Conservation (phyloP, 1,284 basidiomycete species). For the Sporisorium reilianum region DNA sequence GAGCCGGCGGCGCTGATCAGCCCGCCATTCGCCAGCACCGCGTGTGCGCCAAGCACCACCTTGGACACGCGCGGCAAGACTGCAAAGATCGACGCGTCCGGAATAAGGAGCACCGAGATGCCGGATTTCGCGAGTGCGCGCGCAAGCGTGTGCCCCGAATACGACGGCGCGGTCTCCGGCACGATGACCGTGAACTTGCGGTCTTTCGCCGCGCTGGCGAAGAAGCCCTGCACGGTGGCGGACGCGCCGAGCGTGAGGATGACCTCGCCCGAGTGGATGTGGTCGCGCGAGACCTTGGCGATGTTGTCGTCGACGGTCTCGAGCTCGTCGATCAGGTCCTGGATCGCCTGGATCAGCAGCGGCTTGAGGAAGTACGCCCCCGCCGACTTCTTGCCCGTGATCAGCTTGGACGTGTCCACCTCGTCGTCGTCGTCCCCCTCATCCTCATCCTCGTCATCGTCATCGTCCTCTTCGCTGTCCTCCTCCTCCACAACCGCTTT, state of each 20-base stretch:
- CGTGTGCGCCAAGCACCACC: conserved; percentile 90
- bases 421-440: conserved; percentile 8
- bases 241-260: conserved; percentile 91
- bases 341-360: conserved; percentile 71
- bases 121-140: conserved; percentile 76
- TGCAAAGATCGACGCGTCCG: conserved; percentile 93
- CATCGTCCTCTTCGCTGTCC: conserved; percentile 19
- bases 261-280: conserved; percentile 97
- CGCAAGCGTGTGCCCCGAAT: conserved; percentile 87
- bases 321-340: conserved; percentile 88
- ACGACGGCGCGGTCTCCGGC: conserved; percentile 92
- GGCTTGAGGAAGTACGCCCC: conserved; percentile 68
- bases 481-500: too few species aligned
- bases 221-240: conserved; percentile 90
- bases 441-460: conserved; percentile 14
- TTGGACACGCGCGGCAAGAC: conserved; percentile 98
- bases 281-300: conserved; percentile 92
- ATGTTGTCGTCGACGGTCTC: conserved; percentile 96
- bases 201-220: conserved; percentile 88
- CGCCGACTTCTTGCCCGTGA: conserved; percentile 19
- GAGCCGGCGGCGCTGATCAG: conserved; percentile 90
- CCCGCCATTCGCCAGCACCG: conserved; percentile 94
- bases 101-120: conserved; percentile 93
- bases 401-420: conserved; percentile 23
- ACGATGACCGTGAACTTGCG: conserved; percentile 96